Evolutionary conservation across 345 rosid genomes (phyloP).

Genomic region (Arabis alpina): DNA sequence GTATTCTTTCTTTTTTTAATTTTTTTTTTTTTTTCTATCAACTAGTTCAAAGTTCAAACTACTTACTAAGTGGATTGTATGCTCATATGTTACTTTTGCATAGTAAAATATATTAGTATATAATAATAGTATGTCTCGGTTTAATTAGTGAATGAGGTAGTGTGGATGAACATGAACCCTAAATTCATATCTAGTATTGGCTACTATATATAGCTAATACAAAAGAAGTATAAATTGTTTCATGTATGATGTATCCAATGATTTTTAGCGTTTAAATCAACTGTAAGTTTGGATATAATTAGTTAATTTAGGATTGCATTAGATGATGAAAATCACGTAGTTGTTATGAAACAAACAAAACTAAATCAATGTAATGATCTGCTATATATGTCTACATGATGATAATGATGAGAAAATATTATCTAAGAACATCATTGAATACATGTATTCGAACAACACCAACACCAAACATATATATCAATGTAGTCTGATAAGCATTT

Average conservation of each 20-base stretch:
- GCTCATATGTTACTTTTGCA: conserved; percentile 15
- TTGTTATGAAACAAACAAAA: neutral
- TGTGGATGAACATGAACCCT: conserved; percentile 29
- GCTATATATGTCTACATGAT: neutral
- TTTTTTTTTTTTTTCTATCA: too few species aligned
- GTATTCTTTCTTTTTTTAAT: too few species aligned
- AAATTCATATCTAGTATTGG: neutral
- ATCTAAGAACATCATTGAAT: conserved; percentile 7
- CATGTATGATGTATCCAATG: neutral
- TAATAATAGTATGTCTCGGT: neutral
- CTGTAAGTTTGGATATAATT: too few species aligned
- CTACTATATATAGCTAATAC: neutral
- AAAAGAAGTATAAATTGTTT: conserved; percentile 4
- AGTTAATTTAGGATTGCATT: too few species aligned
- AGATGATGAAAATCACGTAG: neutral
- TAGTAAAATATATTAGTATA: too few species aligned
- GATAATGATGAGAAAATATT: conserved; percentile 1
- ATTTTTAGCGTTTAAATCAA: neutral
- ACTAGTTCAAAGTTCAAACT: conserved; percentile 4
- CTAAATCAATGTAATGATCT: neutral
- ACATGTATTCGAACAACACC: conserved; percentile 3
- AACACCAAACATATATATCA: neutral
- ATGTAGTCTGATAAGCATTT: neutral
- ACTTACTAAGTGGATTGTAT: conserved; percentile 14
- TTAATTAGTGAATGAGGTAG: conserved; percentile 9